Evolutionary conservation across 73 alveolate genomes (phyloP), one percentile per base, ranked within the genome.

Genomic region (Symbiodinium pilosum): DNA sequence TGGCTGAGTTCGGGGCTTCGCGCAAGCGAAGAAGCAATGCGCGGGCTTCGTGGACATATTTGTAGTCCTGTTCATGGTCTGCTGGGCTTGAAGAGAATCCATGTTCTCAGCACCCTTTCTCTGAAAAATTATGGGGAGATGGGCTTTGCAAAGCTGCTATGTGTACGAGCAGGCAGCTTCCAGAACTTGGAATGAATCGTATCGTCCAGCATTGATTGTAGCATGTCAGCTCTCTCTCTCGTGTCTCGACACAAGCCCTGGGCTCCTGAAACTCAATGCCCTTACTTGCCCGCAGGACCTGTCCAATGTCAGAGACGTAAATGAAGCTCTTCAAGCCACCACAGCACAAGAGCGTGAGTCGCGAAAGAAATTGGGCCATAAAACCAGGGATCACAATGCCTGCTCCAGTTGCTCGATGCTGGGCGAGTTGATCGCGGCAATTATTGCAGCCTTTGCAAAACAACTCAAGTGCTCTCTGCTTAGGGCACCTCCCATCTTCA

Each of bases 251-350:
- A 30, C 30, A 0, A 16, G 28, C 28, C 30, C 28, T 16, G 3
- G 14, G 30, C 30, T 20, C 94, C 94, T 87, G 94, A 41, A 87
- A 87, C 94, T 91, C 96, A n/a, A 91, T 91, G 40, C 96, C 96
- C 88, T 91, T 91, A 87, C 96, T 91, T 40, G 96, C 96, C 3
- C 96, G 96, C 38, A 91, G 96, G 47, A 91, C 96, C 96, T 91
- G 96, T 2, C 26, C 59, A 47, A 14, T 47, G 59, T 14, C 59
- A 14, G 18, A 69, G 38, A 73, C 24, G n/a, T 68, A 38, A 68
- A 8, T 18, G 5, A 28, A 5, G 9, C n/a, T 68, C 5, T 68
- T 8, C 24, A 18, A 68, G n/a, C 24, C 83, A 6, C 5, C n/a
- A 6, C 83, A 68, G 83, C 36, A 4, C 9, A 6, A 18, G 83